A percentile compares a stretch with the other conserved stretches of the same genome.
Evolutionary conservation across 2,329 filamentous ascomycete species (phyloP).

Genomic region (Ophidiomyces ophidiicola): DNA sequence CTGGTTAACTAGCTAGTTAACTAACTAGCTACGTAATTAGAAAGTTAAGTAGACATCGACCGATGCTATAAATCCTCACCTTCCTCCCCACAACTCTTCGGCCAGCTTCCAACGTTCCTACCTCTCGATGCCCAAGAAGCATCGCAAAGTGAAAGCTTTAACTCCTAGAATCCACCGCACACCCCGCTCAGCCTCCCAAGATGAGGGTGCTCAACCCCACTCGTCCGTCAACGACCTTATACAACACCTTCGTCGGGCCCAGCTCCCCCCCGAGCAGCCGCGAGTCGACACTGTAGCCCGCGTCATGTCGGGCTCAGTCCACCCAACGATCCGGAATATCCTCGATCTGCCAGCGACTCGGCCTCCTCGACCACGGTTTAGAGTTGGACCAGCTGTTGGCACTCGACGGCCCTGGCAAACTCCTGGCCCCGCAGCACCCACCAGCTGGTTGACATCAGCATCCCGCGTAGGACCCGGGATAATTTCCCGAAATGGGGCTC

Average conservation of each 20-base stretch:
- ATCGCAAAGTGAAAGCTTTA: conserved; percentile 25
- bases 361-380: conserved; percentile 31
- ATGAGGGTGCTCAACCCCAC: conserved; percentile 13
- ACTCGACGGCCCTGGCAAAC: conserved; percentile 27
- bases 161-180: conserved; percentile 33
- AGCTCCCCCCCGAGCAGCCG: conserved; percentile 20
- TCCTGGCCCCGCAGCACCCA: conserved; percentile 36
- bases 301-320: conserved; percentile 29
- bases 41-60: too few relatives aligned
- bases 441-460: conserved; percentile 32
- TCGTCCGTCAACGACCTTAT: conserved; percentile 39
- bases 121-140: conserved; percentile 38
- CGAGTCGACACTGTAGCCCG: conserved; percentile 15
- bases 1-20: too few relatives aligned
- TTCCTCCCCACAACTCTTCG: conserved; percentile 5
- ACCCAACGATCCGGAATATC: conserved; percentile 35
- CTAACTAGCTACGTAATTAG: too few relatives aligned
- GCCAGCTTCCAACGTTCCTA: conserved; percentile 1
- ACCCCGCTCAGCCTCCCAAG: conserved; percentile 25
- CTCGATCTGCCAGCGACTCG: conserved; percentile 35
- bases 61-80: too few relatives aligned
- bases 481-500: conserved; percentile 12
- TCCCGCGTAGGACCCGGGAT: conserved; percentile 9
- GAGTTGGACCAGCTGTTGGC: conserved; percentile 23
- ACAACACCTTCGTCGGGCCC: conserved; percentile 35